Evolutionary conservation across 352 stramenopile genomes (phyloP).

Genomic region (Elongisporangium anandrum): DNA sequence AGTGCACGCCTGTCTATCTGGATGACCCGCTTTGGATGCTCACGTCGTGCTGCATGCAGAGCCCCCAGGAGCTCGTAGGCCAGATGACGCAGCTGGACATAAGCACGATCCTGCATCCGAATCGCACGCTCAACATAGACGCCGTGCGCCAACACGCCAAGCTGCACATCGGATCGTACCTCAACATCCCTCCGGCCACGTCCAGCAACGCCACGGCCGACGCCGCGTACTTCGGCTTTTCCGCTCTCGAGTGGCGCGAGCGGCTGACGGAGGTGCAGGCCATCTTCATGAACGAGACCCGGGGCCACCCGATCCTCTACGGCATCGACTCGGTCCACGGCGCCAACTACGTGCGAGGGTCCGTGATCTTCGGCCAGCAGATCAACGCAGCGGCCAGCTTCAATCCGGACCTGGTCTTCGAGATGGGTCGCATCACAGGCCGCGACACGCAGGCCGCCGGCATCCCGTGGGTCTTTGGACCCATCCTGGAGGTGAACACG

Average conservation of each 20-base stretch:
- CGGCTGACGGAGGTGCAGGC: constrained; percentile 74
- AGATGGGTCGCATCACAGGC: constrained; percentile 67
- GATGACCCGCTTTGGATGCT: background rate
- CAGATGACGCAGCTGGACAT: constrained; percentile 93
- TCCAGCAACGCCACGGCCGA: constrained; percentile 11
- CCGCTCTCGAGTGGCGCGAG: constrained; percentile 58
- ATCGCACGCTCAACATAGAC: constrained; percentile 59
- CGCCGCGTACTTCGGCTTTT: constrained; percentile 30
- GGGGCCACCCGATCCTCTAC: constrained; percentile 72
- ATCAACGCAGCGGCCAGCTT: constrained; percentile 89
- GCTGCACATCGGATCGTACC: constrained; percentile 86
- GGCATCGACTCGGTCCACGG: constrained; percentile 91
- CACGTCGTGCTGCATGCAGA: constrained; percentile 6
- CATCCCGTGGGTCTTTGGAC: constrained; percentile 90
- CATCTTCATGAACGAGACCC: constrained; percentile 61
- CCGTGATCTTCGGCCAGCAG: constrained; percentile 84
- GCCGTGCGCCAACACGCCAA: constrained; percentile 62
- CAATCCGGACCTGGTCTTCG: constrained; percentile 70
- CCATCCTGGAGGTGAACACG: constrained; percentile 83
- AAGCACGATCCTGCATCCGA: constrained; percentile 59
- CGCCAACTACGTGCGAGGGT: constrained; percentile 79
- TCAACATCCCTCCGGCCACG: constrained; percentile 65
- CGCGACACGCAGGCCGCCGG: constrained; percentile 83
- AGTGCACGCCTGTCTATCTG: background rate
- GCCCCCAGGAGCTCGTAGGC: constrained; percentile 55